Evolutionary conservation across 2,329 filamentous ascomycete species (phyloP).

Genomic region (Aspergillus viridinutans): DNA sequence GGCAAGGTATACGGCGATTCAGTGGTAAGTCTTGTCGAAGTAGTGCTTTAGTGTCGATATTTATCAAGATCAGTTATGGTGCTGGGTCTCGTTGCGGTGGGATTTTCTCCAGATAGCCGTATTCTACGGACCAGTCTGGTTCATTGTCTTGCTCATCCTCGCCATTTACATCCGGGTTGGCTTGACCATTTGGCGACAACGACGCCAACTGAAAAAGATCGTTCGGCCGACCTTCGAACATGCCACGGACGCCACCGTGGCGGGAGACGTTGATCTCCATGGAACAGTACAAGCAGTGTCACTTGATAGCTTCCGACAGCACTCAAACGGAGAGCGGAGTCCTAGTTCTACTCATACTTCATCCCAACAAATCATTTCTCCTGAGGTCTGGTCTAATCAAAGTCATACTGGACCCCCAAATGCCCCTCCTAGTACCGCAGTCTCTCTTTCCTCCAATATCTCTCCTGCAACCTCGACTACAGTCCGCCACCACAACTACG

Average conservation of each 20-base stretch:
- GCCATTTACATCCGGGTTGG: constrained; percentile 21
- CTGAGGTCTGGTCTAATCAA: no score
- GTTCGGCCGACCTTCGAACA: not conserved
- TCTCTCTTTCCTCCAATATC: no score
- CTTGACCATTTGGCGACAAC: not conserved
- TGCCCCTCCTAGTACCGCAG: no score
- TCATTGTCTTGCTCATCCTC: constrained; percentile 9
- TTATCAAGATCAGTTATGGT: constrained; percentile 51
- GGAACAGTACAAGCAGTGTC: not conserved
- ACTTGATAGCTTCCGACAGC: not conserved
- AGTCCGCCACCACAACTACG: no score
- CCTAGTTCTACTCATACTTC: not conserved
- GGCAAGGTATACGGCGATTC: constrained; percentile 67
- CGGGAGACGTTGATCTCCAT: not conserved
- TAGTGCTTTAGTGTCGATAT: constrained; percentile 17
- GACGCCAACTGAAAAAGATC: not conserved
- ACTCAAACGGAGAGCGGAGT: not conserved
- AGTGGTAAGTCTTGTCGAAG: constrained; percentile 35
- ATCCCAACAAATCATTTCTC: no score
- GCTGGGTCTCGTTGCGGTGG: constrained; percentile 64
- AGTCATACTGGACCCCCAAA: no score
- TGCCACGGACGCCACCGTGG: not conserved
- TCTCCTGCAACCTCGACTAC: no score
- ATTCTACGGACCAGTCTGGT: constrained; percentile 54
- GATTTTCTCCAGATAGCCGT: constrained; percentile 65